phyloP scores from a whole-genome alignment of 495 filamentous ascomycete species.

The Bacidia rubella region DNA sequence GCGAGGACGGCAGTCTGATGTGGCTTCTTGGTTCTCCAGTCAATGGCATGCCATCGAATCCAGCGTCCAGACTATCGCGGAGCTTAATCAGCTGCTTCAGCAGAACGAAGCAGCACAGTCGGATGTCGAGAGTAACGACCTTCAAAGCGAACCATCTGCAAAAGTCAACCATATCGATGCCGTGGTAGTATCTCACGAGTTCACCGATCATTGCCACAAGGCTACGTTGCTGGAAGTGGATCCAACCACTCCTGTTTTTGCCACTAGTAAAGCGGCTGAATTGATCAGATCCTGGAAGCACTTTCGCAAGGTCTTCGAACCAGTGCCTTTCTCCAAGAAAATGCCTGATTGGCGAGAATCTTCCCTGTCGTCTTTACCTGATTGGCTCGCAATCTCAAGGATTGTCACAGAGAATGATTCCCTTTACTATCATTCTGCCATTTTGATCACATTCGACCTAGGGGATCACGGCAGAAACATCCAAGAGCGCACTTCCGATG shows the following conservation, averaged over 20 bases:
- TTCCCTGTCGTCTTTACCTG: slow-evolving; percentile 28
- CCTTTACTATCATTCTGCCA: slow-evolving; percentile 39
- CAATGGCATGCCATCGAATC: slow-evolving; percentile 39
- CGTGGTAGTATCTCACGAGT: slow-evolving; percentile 40
- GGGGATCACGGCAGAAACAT: slow-evolving; percentile 5
- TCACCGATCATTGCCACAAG: slow-evolving; percentile 45
- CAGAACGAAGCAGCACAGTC: slow-evolving; percentile 23
- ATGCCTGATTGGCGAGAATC: slow-evolving; percentile 25
- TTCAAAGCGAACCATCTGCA: not conserved
- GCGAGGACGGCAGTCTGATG: slow-evolving; percentile 35
- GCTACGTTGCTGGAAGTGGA: slow-evolving; percentile 36
- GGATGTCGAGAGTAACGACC: slow-evolving; percentile 15
- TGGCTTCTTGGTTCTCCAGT: slow-evolving; percentile 39
- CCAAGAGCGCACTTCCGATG: slow-evolving; percentile 7
- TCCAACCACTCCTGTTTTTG: slow-evolving; percentile 34
- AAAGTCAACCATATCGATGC: slow-evolving; percentile 27
- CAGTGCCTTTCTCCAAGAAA: slow-evolving; percentile 20
- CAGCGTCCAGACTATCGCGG: slow-evolving; percentile 28
- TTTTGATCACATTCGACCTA: slow-evolving; percentile 34
- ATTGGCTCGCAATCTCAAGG: slow-evolving; percentile 35
- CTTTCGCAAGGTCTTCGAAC: slow-evolving; percentile 30
- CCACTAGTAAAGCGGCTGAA: slow-evolving; percentile 32
- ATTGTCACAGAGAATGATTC: slow-evolving; percentile 30
- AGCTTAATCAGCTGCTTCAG: slow-evolving; percentile 22
- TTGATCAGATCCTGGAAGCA: slow-evolving; percentile 35